These are phyloP conservation scores for Piper longum DNA, from an alignment of 164 flowering plant species.

Conservation along the genomic window DNA sequence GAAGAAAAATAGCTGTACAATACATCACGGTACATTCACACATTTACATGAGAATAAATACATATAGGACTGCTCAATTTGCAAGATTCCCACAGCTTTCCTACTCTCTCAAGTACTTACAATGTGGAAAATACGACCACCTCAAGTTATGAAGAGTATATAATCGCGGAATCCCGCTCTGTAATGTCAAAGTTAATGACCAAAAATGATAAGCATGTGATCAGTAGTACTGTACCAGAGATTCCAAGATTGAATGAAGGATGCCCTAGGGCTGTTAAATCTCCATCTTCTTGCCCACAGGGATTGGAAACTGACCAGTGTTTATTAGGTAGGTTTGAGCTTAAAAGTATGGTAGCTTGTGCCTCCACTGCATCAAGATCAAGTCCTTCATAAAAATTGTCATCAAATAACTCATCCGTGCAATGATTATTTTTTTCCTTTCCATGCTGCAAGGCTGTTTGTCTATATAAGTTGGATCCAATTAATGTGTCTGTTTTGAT, in stretches of 20 bases:
- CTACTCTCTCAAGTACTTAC: too few relatives aligned
- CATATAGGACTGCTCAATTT: too few relatives aligned
- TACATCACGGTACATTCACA: too few relatives aligned
- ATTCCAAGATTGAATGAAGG: conserved; percentile 94
- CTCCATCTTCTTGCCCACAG: conserved; percentile 6
- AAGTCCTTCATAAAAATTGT: conserved; percentile 54
- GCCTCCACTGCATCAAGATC: conserved; percentile 90
- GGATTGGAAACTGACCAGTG: conserved; percentile 12
- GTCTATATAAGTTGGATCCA: not conserved
- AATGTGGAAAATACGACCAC: too few relatives aligned
- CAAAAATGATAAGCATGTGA: too few relatives aligned
- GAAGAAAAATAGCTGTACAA: too few relatives aligned
- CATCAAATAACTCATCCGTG: conserved; percentile 32
- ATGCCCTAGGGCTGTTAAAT: conserved; percentile 10
- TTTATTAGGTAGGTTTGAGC: conserved; percentile 14
- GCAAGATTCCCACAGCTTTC: too few relatives aligned
- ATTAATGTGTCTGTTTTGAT: conserved; percentile 17
- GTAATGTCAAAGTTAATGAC: too few relatives aligned
- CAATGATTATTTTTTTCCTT: conserved; percentile 12
- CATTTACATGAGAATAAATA: too few relatives aligned
- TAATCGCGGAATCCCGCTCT: too few relatives aligned
- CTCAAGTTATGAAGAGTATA: too few relatives aligned
- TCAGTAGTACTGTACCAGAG: conserved; percentile 18
- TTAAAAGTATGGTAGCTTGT: conserved; percentile 53
- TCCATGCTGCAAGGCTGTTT: conserved; percentile 10